These are phyloP conservation scores for Geranomyces michiganensis DNA, from an alignment of 192 early-diverging fungal species.

Conservation along the genomic window DNA sequence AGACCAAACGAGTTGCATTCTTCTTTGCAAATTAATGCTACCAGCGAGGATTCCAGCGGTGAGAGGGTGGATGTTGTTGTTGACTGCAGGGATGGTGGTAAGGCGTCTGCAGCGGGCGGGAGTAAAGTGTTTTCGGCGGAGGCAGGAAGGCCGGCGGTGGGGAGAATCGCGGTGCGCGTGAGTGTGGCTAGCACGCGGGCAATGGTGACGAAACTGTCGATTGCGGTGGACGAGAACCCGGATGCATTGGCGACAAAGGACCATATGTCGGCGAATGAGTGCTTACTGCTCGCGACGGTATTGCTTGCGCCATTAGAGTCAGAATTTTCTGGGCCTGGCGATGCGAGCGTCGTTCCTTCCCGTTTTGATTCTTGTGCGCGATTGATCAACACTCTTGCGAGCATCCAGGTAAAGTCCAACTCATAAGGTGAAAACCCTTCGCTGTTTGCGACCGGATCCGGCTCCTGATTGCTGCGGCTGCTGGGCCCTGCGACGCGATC, in stretches of 20 bases:
- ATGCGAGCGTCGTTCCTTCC: not conserved
- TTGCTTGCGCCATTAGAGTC: not conserved
- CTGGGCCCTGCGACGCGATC: not conserved
- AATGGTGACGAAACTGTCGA: conserved; percentile 14
- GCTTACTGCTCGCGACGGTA: not conserved
- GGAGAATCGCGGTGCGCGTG: conserved; percentile 2
- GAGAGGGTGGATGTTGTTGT: not conserved
- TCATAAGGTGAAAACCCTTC: conserved; percentile 18
- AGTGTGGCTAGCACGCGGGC: not conserved
- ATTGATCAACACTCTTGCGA: conserved; percentile 32
- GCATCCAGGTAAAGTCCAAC: conserved; percentile 42
- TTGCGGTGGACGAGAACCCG: conserved; percentile 13
- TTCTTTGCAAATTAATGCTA: conserved; percentile 51
- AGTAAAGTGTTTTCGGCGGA: not conserved
- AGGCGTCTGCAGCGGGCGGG: not conserved
- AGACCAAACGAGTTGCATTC: conserved; percentile 59
- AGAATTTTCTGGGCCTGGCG: not conserved
- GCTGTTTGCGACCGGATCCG: not conserved
- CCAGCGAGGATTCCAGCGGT: conserved; percentile 12
- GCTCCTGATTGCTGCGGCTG: not conserved
- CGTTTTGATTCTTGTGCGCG: conserved; percentile 18
- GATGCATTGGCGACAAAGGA: conserved; percentile 27
- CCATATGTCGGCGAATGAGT: conserved; percentile 17
- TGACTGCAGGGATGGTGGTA: too few relatives aligned
- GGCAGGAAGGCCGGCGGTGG: conserved; percentile 7